Evolutionary conservation across 257 asterid genomes (phyloP), one percentile per base, ranked within the genome.

Genomic region (Fraxinus pennsylvanica): DNA sequence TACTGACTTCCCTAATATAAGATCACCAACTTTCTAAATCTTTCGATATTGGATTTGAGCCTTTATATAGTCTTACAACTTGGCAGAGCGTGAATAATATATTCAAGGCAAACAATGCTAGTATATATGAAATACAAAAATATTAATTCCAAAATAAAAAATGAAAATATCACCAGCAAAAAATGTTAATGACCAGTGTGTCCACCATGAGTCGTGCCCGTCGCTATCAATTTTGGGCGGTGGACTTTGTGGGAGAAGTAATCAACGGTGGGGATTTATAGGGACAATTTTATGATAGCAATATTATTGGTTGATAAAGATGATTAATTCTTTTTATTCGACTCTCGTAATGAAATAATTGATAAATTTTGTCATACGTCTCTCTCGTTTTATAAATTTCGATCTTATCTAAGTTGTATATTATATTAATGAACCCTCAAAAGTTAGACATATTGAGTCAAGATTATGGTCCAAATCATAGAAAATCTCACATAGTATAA

Each of bases 221-320:
- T 89, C 29, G 73, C 81, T 77, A 68, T 83, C 84, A 39, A 41
- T 76, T 30, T 76, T 77, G 68, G 61, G 77, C 74, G 63, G 36
- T 67, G 27, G 29, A 29, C 9, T 63, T 68, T 36, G 79, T 78
- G 81, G n/a, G 10, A 75, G 83, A 81, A 85, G 87, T 78, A 81
- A 74, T 79, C 74, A 78, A 71, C 61, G 82, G 76, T 41, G 84
- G 74, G 74, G 77, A 76, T 80, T 74, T 73, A 74, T 71, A 79
- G 65, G 66, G 65, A 82, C 73, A 52, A 59, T 5, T 59, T 83
- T 30, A 22, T 9, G 74, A 71, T 35, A 41, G 59, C 71, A 33
- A 76, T 30, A 1, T 61, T 70, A 12, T 41, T 41, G 47, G 4
- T 9, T 10, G 13, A 41, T 41, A 5, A 41, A 9, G 15, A 41